Conservation (phyloP, 2,329 filamentous ascomycete species). For the Cladosporium halotolerans region DNA sequence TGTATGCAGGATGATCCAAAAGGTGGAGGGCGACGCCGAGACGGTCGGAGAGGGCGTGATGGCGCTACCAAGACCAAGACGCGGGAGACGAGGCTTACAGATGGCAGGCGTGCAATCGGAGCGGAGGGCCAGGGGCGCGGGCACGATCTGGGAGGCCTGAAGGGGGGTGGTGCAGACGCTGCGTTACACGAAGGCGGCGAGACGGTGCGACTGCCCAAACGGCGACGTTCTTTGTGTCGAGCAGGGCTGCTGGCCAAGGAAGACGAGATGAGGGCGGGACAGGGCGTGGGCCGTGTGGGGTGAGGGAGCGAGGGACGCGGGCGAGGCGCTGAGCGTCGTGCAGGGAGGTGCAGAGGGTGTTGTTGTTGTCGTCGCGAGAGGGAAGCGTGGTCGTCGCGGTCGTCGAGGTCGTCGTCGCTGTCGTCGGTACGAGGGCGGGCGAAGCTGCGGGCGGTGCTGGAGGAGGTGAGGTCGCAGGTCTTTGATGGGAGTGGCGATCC, state of each 20-base stretch:
- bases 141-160: constrained; percentile 36
- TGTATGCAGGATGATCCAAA: constrained; percentile 39
- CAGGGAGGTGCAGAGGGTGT: too few species aligned
- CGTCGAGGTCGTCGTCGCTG: background rate
- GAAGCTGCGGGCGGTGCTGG: constrained; percentile 8
- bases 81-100: constrained; percentile 35
- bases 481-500: constrained; percentile 41
- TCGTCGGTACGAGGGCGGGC: background rate
- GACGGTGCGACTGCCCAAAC: constrained; percentile 21
- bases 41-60: constrained; percentile 29
- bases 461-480: constrained; percentile 20
- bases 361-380: background rate
- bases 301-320: background rate
- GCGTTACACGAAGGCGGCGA: constrained; percentile 35
- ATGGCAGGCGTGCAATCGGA: constrained; percentile 22
- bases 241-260: constrained; percentile 14
- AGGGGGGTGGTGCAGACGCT: constrained; percentile 44
- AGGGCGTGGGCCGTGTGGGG: background rate
- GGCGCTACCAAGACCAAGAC: constrained; percentile 30
- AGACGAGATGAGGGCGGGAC: constrained; percentile 1
- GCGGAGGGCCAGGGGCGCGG: constrained; percentile 30
- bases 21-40: constrained; percentile 38
- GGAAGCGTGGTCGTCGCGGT: background rate
- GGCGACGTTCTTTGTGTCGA: constrained; percentile 29
- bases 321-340: too few species aligned